Evolutionary conservation across 2,329 filamentous ascomycete species (phyloP).

Genomic region (Exophiala sp.): DNA sequence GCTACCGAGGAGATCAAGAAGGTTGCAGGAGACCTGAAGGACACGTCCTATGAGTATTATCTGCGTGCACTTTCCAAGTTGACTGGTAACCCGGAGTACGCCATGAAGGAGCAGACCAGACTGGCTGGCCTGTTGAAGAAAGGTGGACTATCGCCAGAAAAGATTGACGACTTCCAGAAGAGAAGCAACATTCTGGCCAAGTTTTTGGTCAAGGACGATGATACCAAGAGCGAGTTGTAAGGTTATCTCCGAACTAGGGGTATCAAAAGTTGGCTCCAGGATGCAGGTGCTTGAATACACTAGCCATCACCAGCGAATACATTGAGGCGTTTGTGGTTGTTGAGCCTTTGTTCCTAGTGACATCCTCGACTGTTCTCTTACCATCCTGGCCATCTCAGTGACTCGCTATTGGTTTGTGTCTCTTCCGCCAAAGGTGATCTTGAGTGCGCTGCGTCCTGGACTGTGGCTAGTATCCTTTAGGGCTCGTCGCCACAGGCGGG

Average conservation of each 20-base stretch:
- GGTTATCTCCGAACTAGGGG: slow-evolving; percentile 11
- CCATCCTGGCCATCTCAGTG: too few species aligned
- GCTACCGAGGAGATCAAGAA: slow-evolving; percentile 70
- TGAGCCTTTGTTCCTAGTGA: too few species aligned
- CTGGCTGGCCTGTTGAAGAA: slow-evolving; percentile 78
- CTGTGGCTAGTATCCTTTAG: too few species aligned
- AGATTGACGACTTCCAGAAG: slow-evolving; percentile 81
- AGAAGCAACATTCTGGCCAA: slow-evolving; percentile 84
- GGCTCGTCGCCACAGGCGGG: too few species aligned
- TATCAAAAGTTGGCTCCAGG: neutral
- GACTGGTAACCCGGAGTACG: slow-evolving; percentile 71
- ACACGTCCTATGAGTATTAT: slow-evolving; percentile 92
- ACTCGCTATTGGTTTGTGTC: too few species aligned
- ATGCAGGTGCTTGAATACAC: too few species aligned
- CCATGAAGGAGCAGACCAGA: slow-evolving; percentile 77
- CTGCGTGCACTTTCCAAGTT: slow-evolving; percentile 86
- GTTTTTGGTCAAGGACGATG: slow-evolving; percentile 63
- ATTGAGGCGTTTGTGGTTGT: too few species aligned
- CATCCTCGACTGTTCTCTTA: too few species aligned
- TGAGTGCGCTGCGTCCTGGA: too few species aligned
- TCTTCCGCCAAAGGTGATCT: too few species aligned
- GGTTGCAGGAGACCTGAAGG: slow-evolving; percentile 63
- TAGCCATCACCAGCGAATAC: too few species aligned
- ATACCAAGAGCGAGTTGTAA: slow-evolving; percentile 64
- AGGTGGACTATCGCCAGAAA: slow-evolving; percentile 77